A percentile compares a stretch with the other conserved stretches of the same genome.
Evolutionary conservation across 2,329 filamentous ascomycete species (phyloP).

Genomic region (Ustilaginoidea virens): DNA sequence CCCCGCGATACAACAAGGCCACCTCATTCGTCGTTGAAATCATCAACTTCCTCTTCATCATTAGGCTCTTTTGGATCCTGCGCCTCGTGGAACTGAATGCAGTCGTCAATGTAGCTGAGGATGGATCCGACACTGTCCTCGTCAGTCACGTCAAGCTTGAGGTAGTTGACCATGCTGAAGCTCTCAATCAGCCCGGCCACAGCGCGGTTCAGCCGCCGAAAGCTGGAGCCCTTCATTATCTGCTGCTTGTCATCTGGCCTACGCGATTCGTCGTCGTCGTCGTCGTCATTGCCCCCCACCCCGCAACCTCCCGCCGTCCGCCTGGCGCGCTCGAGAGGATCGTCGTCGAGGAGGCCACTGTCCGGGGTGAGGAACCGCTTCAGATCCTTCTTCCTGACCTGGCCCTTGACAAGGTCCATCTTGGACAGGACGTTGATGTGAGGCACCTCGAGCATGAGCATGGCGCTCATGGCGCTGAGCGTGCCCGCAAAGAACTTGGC

Average conservation of each 20-base stretch:
- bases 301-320: slow-evolving; percentile 15
- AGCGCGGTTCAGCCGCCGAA: slow-evolving; percentile 69
- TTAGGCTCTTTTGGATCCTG: slow-evolving; percentile 78
- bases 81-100: slow-evolving; percentile 83
- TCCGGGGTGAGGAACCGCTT: slow-evolving; percentile 87
- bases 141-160: slow-evolving; percentile 76
- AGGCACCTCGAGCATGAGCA: slow-evolving; percentile 96
- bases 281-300: slow-evolving; percentile 19
- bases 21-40: slow-evolving; percentile 23
- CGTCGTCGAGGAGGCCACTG: slow-evolving; percentile 65
- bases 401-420: slow-evolving; percentile 91
- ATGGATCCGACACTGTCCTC: slow-evolving; percentile 81
- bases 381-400: slow-evolving; percentile 73
- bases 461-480: slow-evolving; percentile 91
- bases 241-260: slow-evolving; percentile 52
- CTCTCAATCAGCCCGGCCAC: slow-evolving; percentile 88
- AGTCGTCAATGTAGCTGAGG: slow-evolving; percentile 85
- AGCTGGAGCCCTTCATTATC: slow-evolving; percentile 68
- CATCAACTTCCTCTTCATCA: slow-evolving; percentile 34
- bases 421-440: slow-evolving; percentile 95
- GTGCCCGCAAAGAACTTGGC: slow-evolving; percentile 97
- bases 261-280: slow-evolving; percentile 34
- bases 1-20: no score
- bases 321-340: slow-evolving; percentile 38
- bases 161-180: slow-evolving; percentile 94